phyloP scores from a whole-genome alignment of 495 filamentous ascomycete species.

The Bacidia gigantensis region DNA sequence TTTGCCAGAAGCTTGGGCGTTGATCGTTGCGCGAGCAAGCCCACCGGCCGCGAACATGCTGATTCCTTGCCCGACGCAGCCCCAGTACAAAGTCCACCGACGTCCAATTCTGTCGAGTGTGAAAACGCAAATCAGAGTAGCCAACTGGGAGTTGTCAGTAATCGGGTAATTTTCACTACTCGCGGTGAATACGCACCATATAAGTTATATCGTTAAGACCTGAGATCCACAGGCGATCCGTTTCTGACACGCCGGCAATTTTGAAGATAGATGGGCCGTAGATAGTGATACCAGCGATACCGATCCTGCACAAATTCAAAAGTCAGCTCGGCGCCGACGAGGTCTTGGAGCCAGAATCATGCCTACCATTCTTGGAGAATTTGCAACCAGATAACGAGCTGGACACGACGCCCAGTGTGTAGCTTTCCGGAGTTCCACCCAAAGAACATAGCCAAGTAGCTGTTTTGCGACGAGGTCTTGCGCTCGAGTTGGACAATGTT shows the following conservation, averaged over 20 bases:
- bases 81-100: constrained; percentile 56
- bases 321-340: not conserved
- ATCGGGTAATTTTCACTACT: too few species aligned
- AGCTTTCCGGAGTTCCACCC: constrained; percentile 48
- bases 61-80: constrained; percentile 47
- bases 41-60: constrained; percentile 46
- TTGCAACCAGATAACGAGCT: constrained; percentile 58
- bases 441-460: constrained; percentile 50
- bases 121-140: constrained; percentile 52
- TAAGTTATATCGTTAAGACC: constrained; percentile 60
- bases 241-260: constrained; percentile 44
- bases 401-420: constrained; percentile 51
- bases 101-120: constrained; percentile 56
- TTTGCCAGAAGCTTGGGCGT: constrained; percentile 28
- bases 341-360: not conserved
- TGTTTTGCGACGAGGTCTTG: constrained; percentile 34
- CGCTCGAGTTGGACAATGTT: constrained; percentile 44
- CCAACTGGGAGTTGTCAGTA: constrained; percentile 30
- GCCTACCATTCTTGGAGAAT: constrained; percentile 56
- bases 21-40: constrained; percentile 35
- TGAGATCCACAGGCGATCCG: constrained; percentile 49
- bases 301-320: not conserved
- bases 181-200: constrained; percentile 18
- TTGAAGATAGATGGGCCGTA: constrained; percentile 46
- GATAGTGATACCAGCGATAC: constrained; percentile 11